Conservation (phyloP, 2,329 filamentous ascomycete genomes). For the Hypoxylon sp. region DNA sequence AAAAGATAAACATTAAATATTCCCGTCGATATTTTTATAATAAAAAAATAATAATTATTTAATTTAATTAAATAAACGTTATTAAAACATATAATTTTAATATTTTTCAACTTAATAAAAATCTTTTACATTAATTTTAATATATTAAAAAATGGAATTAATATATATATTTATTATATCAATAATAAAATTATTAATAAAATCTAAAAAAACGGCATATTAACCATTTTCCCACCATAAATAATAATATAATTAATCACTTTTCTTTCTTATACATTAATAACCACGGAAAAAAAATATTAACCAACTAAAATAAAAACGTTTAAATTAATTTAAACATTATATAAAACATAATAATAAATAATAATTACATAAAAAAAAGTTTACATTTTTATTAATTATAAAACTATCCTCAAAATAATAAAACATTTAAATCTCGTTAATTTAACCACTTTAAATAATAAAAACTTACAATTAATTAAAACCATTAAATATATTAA, state of each 20-base stretch:
- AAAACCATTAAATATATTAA: slow-evolving; percentile 15
- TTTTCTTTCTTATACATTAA: slow-evolving; percentile 6
- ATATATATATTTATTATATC: slow-evolving; percentile 7
- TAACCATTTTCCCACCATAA: background rate
- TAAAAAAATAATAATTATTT: background rate
- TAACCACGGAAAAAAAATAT: background rate
- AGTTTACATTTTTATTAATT: slow-evolving; percentile 11
- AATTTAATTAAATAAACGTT: background rate
- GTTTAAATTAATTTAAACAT: slow-evolving; percentile 1
- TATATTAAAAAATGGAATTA: slow-evolving; percentile 8
- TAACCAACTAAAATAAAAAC: slow-evolving; percentile 10
- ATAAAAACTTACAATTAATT: slow-evolving; percentile 18
- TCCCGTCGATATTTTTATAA: background rate
- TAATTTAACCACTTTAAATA: slow-evolving; percentile 12
- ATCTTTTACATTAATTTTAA: slow-evolving; percentile 16
- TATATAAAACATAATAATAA: slow-evolving; percentile 4
- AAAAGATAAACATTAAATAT: slow-evolving; percentile 4
- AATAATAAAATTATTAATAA: background rate
- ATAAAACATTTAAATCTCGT: slow-evolving; percentile 5
- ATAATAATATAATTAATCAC: slow-evolving; percentile 1
- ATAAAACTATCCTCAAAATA: slow-evolving; percentile 13
- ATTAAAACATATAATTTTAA: slow-evolving; percentile 2
- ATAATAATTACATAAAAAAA: background rate
- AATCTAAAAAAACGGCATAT: background rate
- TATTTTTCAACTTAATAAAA: slow-evolving; percentile 1